Evolutionary conservation across 768 basidiomycete species (phyloP), one percentile per base, ranked within the genome.

Genomic region (Sarcomyxa edulis): DNA sequence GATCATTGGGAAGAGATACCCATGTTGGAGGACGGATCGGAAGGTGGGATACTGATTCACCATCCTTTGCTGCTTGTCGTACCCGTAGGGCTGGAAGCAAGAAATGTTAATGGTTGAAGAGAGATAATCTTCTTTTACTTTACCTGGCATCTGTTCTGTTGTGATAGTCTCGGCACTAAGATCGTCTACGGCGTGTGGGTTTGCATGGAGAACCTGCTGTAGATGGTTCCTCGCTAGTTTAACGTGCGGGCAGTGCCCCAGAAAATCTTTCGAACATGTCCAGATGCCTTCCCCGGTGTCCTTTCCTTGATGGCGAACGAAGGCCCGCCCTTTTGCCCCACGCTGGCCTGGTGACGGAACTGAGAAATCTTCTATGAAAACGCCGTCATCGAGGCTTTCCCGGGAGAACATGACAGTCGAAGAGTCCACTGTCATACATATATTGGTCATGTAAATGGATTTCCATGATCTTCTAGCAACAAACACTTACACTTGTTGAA

Each of bases 371-470:
- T 33, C 32, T 11, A 20, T 18, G 21, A 15, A 20, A 20, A 10
- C 21, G 12, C 21, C n/a, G n/a, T 33, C 16, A 20, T 33, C 14
- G 16, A 33, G 16, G 19, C 12, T 4, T 5, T 18, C 16, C 16
- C 32, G 16, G n/a, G 32, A 33, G 32, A 33, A 33, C 32, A 33
- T 18, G 19, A 33, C 32, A 5, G 12, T 5, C 12, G 12, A 7
- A 10, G 19, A 14, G 16, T 14, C n/a, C 32, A 15, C 32, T 33
- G 21, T 15, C 12, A 15, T 15, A 20, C 32, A n/a, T n/a, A n/a
- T n/a, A 14, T 14, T 33, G 32, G 19, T 15, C 32, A 33, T 33
- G n/a, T n/a, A n/a, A n/a, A n/a, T n/a, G n/a, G 10, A 33, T 33
- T 15, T 14, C 14, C 16, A 11, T 20, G 10, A 6, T 14, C 14